Percentiles rank a stretch among this genome's conserved stretches.
Conservation (phyloP, 192 early-diverging fungal genomes). For the Chytriomyces sp. region DNA sequence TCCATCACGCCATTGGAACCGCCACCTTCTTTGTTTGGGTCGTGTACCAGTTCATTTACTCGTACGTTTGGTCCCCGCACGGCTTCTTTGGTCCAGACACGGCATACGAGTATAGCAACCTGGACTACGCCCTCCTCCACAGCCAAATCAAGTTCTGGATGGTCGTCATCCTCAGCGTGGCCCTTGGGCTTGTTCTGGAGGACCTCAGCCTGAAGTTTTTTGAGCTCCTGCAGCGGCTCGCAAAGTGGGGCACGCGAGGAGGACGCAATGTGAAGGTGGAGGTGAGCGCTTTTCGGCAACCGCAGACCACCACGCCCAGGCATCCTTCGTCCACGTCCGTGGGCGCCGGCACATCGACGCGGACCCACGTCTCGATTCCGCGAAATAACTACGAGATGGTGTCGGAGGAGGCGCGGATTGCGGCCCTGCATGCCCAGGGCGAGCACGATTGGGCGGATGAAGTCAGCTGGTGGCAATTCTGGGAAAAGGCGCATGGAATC, state of each 20-base stretch:
- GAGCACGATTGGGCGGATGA: slow-evolving; percentile 38
- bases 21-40: slow-evolving; percentile 28
- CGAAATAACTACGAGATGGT: slow-evolving; percentile 22
- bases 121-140: slow-evolving; percentile 7
- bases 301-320: too few species aligned
- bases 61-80: slow-evolving; percentile 16
- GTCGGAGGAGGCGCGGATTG: slow-evolving; percentile 25
- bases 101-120: slow-evolving; percentile 27
- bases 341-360: too few species aligned
- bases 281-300: too few species aligned
- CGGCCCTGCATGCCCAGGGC: slow-evolving; percentile 26
- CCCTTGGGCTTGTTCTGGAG: slow-evolving; percentile 18
- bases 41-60: slow-evolving; percentile 29
- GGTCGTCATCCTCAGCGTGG: slow-evolving; percentile 19
- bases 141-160: slow-evolving; percentile 20
- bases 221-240: slow-evolving; percentile 8
- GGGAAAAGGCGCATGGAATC: slow-evolving; percentile 31
- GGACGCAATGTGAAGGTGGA: slow-evolving; percentile 10
- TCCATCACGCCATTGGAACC: slow-evolving; percentile 17
- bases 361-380: not conserved
- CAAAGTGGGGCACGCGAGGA: not conserved
- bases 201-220: slow-evolving; percentile 27
- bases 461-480: slow-evolving; percentile 36
- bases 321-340: too few species aligned
- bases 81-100: slow-evolving; percentile 34